Evolutionary conservation across 106 monocot species (phyloP).

Genomic region (Platanthera guangdongensis): DNA sequence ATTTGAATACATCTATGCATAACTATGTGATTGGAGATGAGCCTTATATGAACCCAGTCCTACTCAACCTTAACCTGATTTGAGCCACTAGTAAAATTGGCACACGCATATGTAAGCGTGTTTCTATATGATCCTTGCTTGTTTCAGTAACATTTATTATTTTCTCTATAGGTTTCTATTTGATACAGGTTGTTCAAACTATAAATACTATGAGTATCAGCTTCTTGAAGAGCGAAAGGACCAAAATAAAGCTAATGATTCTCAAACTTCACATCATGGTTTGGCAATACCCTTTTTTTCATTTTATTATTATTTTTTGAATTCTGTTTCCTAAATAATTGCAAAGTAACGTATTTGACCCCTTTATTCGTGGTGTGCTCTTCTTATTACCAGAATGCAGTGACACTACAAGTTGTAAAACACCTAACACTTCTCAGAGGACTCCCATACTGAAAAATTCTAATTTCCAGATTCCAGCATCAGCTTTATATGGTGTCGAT

Average conservation of each 20-base stretch:
- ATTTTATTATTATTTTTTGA: background rate
- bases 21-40: no score
- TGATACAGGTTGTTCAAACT: conserved; percentile 65
- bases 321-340: background rate
- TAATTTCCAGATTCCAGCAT: conserved; percentile 84
- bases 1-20: no score
- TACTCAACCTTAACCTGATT: background rate
- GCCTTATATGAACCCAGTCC: no score
- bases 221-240: conserved; percentile 69
- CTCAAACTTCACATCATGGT: conserved; percentile 44
- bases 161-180: conserved; percentile 78
- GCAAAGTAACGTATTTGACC: background rate
- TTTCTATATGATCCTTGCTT: background rate
- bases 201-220: conserved; percentile 78
- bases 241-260: conserved; percentile 50
- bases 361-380: background rate
- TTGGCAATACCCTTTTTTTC: background rate
- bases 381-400: conserved; percentile 7
- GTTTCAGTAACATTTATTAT: background rate
- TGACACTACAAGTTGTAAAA: conserved; percentile 10
- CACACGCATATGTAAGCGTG: background rate
- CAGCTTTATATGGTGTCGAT: conserved; percentile 66
- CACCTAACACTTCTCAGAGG: conserved; percentile 20
- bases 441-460: conserved; percentile 32
- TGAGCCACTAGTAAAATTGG: background rate